Evolutionary conservation across 2,329 filamentous ascomycete genomes (phyloP), one percentile per base, ranked within the genome.

Genomic region (Zymoseptoria pseudotritici): DNA sequence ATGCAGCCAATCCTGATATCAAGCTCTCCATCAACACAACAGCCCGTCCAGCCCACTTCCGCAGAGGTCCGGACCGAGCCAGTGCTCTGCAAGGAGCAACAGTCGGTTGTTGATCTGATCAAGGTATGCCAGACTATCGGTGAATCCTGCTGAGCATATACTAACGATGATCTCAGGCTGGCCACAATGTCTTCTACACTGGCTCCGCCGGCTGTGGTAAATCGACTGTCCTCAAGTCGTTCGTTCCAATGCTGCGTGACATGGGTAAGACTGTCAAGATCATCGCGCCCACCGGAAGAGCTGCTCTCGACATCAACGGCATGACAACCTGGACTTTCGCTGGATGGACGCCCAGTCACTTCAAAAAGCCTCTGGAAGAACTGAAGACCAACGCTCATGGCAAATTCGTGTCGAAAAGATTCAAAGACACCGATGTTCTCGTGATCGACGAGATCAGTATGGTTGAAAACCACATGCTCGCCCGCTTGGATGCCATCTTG

Each of bases 401-500:
- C 8, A 73, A 73, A 9, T 67, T 71, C 2, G 67, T 75, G 0
- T 70, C 63, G 21, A 67, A 73, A 1, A 74, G 79, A 0, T 70
- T 84, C 1, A 66, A 20, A 0, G 31, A 69, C 0, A 83, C 80
- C 0, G 76, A 86, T 55, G 80, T 85, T 0, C 74, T 88, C 1
- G 78, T 88, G 22, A 83, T 88, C 17, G 85, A 88, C 64, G 86
- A 88, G 70, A 82, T 88, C 59, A 84, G 80, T 62, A 88, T 88
- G 85, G 76, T 87, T 0, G 82, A 85, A 55, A 83, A 80, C 57
- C 68, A 78, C 6, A 75, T 80, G 54, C 79, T 85, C 26, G 78
- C 82, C 60, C 77, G 83, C 11, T 70, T 83, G 11, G 80, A 82
- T 58, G 69, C 66, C 7, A 66, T 83, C 4, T 77, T 79, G 73